Evolutionary conservation across 1,284 basidiomycete species (phyloP).

Genomic region (Salmacisia buchloeana): DNA sequence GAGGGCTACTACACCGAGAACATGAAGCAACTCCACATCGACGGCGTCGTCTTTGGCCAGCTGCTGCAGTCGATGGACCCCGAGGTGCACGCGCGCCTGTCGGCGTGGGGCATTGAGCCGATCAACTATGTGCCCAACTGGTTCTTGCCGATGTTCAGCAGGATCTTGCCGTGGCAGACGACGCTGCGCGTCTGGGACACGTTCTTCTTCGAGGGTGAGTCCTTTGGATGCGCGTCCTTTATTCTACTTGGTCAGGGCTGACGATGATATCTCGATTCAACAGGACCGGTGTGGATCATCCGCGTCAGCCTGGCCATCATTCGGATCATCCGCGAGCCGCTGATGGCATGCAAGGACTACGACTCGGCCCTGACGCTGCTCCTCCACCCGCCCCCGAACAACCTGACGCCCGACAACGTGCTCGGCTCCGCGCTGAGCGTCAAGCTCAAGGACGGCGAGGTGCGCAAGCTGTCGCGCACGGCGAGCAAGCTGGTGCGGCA

Average conservation of each 20-base stretch:
- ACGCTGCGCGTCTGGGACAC: conserved; percentile 78
- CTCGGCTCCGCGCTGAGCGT: conserved; percentile 61
- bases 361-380: conserved; percentile 57
- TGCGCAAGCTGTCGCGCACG: conserved; percentile 60
- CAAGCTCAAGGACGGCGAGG: conserved; percentile 75
- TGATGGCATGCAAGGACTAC: conserved; percentile 56
- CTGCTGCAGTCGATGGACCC: conserved; percentile 67
- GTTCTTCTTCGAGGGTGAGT: conserved; percentile 73
- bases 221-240: background rate
- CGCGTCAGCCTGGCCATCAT: conserved; percentile 72
- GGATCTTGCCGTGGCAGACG: conserved; percentile 69
- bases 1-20: conserved; percentile 64
- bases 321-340: conserved; percentile 56
- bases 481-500: conserved; percentile 36
- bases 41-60: conserved; percentile 69
- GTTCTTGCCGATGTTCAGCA: conserved; percentile 62
- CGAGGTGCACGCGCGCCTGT: conserved; percentile 42
- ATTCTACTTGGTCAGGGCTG: conserved; percentile 10
- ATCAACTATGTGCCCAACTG: conserved; percentile 47
- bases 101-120: conserved; percentile 33
- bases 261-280: background rate
- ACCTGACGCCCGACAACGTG: conserved; percentile 55
- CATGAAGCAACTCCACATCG: conserved; percentile 71
- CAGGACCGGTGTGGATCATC: conserved; percentile 73
- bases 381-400: conserved; percentile 55